Percentiles rank a stretch among this genome's conserved stretches.
Evolutionary conservation across 805 yeast species (phyloP).

Genomic region (Candida golubevii): DNA sequence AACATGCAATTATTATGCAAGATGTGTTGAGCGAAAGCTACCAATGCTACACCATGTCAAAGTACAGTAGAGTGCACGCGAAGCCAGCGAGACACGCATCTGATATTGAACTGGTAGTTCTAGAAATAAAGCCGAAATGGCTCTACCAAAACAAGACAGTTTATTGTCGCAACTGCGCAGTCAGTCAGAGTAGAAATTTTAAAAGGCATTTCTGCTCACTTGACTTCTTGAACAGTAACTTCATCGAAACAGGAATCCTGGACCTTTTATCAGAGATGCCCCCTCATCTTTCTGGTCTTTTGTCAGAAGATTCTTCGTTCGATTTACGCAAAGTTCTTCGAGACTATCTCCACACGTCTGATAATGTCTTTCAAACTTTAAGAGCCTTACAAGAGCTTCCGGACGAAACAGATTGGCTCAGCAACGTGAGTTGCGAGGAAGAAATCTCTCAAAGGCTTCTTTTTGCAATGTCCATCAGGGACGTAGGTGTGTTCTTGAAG

Average conservation of each 20-base stretch:
- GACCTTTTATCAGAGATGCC: conserved; percentile 11
- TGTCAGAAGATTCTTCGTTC: neutral
- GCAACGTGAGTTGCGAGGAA: conserved; percentile 25
- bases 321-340: conserved; percentile 2
- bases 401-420: conserved; percentile 29
- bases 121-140: conserved; percentile 20
- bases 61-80: conserved; percentile 32
- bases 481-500: conserved; percentile 49
- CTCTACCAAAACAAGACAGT: conserved; percentile 13
- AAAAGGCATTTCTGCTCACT: conserved; percentile 17
- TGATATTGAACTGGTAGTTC: conserved; percentile 3
- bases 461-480: conserved; percentile 51
- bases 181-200: conserved; percentile 9
- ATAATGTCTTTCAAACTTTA: conserved; percentile 26
- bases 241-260: conserved; percentile 8
- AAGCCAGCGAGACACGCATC: neutral
- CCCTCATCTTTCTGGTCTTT: neutral
- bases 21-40: conserved; percentile 35
- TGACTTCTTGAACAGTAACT: conserved; percentile 9
- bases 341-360: neutral
- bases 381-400: conserved; percentile 32
- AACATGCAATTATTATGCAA: conserved; percentile 42
- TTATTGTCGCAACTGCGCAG: conserved; percentile 18
- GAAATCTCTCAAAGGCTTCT: conserved; percentile 40
- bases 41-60: conserved; percentile 25